These are phyloP conservation scores for Vigna unguiculata DNA, from an alignment of 306 rosid genomes.

Conservation along the genomic window DNA sequence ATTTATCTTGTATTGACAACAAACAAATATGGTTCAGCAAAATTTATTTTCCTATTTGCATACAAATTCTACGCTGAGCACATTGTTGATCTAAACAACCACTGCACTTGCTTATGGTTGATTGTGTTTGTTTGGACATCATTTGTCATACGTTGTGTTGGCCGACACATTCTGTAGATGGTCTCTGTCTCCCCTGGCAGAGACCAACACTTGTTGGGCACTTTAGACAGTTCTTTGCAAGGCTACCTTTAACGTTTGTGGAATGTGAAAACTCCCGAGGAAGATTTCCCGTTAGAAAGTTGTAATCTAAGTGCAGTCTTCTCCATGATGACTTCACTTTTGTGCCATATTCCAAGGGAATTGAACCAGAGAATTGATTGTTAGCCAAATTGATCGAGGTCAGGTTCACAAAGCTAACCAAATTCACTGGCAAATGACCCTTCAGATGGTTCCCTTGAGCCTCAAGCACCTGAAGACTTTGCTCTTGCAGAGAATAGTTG, in stretches of 20 bases:
- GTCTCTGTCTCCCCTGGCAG: conserved; percentile 20
- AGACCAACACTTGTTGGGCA: conserved; percentile 45
- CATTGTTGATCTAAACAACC: no score
- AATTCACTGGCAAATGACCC: conserved; percentile 55
- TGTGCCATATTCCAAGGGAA: conserved; percentile 54
- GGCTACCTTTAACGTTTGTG: conserved; percentile 40
- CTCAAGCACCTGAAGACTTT: conserved; percentile 49
- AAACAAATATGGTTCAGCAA: background rate
- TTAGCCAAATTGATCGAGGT: conserved; percentile 48
- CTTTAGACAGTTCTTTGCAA: conserved; percentile 60
- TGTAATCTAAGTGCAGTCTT: conserved; percentile 49
- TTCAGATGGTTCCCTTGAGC: conserved; percentile 47
- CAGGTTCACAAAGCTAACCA: conserved; percentile 47
- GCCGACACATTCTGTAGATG: conserved; percentile 42
- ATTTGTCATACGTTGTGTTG: conserved; percentile 32
- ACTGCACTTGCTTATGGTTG: conserved; percentile 9
- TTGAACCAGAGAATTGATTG: conserved; percentile 48
- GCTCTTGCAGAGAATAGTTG: conserved; percentile 11
- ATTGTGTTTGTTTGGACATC: background rate
- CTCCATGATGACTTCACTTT: conserved; percentile 44
- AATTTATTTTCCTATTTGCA: conserved; percentile 13
- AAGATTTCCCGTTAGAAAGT: conserved; percentile 52
- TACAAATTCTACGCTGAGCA: background rate
- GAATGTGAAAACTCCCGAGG: conserved; percentile 43
- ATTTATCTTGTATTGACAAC: background rate